Base-by-base conservation (phyloP, 257 asterid genomes). In the Rauvolfia tetraphylla region DNA sequence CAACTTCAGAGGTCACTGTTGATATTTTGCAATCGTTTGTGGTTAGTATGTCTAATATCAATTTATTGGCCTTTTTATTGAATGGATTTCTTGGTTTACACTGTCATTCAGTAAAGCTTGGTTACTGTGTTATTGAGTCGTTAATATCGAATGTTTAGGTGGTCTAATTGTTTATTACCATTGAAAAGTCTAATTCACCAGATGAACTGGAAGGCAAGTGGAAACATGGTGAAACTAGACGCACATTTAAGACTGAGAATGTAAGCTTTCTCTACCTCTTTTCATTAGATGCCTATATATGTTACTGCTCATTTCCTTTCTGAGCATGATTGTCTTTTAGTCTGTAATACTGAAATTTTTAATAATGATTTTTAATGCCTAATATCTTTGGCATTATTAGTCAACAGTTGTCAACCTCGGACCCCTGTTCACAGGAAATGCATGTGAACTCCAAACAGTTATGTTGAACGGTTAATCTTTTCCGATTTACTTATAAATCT, bases 1-100 rank as follows among this genome's bases (percentile, higher is more conserved):
- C 85, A 66, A 89, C 86, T 86, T 81, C 96, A 9, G 84, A 80
- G 80, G 88, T 88, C 71, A 85, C 97, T 59, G 78, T 78, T 65
- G 90, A 90, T 77, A 89, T 87, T 75, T 81, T 92, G 82, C 89
- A 82, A 72, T 84, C 90, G n/a, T 84, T 88, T 68, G 85, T 88
- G 98, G 98, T 95, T 44, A 86, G 95, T 86, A 41, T 65, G 27
- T 46, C 75, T 46, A 66, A 72, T 75, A 42, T 61, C 61, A 74
- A 8, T 41, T 23, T 25, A 31, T 71, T 23, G 29, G 72, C 59
- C 78, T 44, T 74, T 57, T 34, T 38, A 57, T 72, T 18, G 36
- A 68, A 49, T 23, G 29, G 49, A 22, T 73, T 44, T 36, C 23
- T n/a, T 34, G 15, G 27, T 39, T 11, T 20, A 25, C 18, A 17